A percentile compares a stretch with the other conserved stretches of the same genome.
phyloP scores from a whole-genome alignment of 2,329 filamentous ascomycete species.

The Penicillium sp. region DNA sequence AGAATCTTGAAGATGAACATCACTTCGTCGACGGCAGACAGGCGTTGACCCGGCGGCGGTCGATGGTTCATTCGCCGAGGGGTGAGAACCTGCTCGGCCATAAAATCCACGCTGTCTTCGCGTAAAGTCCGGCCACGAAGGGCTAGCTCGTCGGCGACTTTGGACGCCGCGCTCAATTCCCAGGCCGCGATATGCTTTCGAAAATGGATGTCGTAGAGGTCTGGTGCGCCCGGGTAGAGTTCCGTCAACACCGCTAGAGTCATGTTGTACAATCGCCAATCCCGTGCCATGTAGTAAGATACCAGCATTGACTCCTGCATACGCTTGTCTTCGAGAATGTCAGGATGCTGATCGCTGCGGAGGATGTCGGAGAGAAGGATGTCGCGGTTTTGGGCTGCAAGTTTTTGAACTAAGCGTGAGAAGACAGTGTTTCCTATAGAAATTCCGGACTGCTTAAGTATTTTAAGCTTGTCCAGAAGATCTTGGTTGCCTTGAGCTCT shows the following conservation, averaged over 20 bases:
- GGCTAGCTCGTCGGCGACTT: conserved; percentile 51
- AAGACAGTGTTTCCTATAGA: conserved; percentile 63
- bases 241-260: conserved; percentile 55
- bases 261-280: conserved; percentile 54
- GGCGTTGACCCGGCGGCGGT: conserved; percentile 24
- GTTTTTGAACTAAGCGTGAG: conserved; percentile 61
- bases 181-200: conserved; percentile 37
- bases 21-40: conserved; percentile 39
- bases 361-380: conserved; percentile 53
- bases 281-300: conserved; percentile 50
- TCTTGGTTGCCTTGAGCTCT: conserved; percentile 58
- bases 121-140: conserved; percentile 44
- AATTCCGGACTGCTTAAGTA: conserved; percentile 63
- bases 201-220: conserved; percentile 40
- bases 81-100: conserved; percentile 40
- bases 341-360: conserved; percentile 63
- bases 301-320: conserved; percentile 56
- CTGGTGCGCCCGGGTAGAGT: conserved; percentile 29
- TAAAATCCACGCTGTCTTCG: conserved; percentile 43
- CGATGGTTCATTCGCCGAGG: conserved; percentile 28
- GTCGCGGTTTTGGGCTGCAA: conserved; percentile 59
- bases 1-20: conserved; percentile 49
- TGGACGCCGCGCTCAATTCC: conserved; percentile 31
- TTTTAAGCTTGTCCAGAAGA: conserved; percentile 58
- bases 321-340: conserved; percentile 56